These are phyloP conservation scores for Solanum dulcamara DNA, from an alignment of 257 asterid genomes.

Conservation along the genomic window DNA sequence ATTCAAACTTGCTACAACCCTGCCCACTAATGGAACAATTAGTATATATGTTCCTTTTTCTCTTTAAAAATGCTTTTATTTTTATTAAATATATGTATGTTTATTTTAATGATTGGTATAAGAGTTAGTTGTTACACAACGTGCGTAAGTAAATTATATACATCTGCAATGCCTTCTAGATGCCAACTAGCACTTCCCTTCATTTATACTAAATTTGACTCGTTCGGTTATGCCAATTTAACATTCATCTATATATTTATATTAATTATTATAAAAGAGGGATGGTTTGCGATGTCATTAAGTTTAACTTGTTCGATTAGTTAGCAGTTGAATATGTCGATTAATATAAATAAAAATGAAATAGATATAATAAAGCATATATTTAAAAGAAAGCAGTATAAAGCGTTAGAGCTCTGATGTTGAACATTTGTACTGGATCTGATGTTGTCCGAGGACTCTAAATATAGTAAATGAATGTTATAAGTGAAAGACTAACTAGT, in stretches of 20 bases:
- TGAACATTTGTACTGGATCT: no score
- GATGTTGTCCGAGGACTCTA: background rate
- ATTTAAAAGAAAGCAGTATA: background rate
- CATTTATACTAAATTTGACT: background rate
- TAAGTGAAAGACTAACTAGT: background rate
- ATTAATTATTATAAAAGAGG: no score
- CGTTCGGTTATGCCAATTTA: background rate
- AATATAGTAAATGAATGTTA: background rate
- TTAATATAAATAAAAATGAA: background rate
- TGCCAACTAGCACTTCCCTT: background rate
- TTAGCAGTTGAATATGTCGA: background rate
- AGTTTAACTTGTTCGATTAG: background rate
- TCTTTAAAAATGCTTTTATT: background rate
- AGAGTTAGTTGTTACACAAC: background rate
- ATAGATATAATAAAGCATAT: background rate
- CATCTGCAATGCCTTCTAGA: background rate
- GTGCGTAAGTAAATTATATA: background rate
- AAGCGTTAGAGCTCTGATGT: background rate
- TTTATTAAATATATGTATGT: background rate
- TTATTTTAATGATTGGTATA: background rate
- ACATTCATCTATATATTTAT: background rate
- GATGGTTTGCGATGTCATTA: background rate
- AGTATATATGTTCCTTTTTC: background rate
- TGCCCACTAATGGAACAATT: background rate
- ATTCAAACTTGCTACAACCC: background rate